These are phyloP conservation scores for Astragalus glycyphyllos DNA, from an alignment of 306 rosid species.

Conservation along the genomic window DNA sequence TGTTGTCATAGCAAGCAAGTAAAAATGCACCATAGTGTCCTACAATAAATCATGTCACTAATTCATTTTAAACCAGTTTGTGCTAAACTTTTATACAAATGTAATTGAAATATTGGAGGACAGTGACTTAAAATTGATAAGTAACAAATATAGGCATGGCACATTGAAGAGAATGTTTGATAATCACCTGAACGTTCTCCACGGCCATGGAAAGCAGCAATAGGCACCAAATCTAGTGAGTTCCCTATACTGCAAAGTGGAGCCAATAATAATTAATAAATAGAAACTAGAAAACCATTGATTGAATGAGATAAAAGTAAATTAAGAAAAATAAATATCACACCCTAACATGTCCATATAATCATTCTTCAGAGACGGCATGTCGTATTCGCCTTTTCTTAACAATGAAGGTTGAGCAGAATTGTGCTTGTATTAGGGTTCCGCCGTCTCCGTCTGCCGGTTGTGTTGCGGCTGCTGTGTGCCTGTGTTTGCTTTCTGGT, in stretches of 20 bases:
- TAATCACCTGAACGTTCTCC: slow-evolving; percentile 91
- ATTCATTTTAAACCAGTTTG: slow-evolving; percentile 33
- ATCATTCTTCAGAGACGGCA: slow-evolving; percentile 72
- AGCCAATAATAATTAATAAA: slow-evolving; percentile 21
- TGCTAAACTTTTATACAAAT: slow-evolving; percentile 9
- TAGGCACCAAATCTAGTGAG: slow-evolving; percentile 94
- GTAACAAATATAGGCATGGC: slow-evolving; percentile 13
- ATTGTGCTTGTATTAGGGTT: too few relatives aligned
- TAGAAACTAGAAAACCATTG: slow-evolving; percentile 33
- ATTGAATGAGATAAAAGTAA: slow-evolving; percentile 2
- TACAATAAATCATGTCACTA: slow-evolving; percentile 49
- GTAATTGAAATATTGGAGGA: neutral
- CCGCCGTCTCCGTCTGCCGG: too few relatives aligned
- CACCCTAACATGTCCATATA: slow-evolving; percentile 73
- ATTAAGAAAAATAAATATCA: slow-evolving; percentile 25
- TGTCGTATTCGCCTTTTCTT: too few relatives aligned
- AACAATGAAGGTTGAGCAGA: too few relatives aligned
- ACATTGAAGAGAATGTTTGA: slow-evolving; percentile 22
- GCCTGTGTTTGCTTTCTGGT: too few relatives aligned
- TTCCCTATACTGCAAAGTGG: slow-evolving; percentile 79
- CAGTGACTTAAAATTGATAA: slow-evolving; percentile 7
- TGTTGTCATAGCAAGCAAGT: slow-evolving; percentile 86
- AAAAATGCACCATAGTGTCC: slow-evolving; percentile 94
- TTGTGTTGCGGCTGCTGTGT: too few relatives aligned
- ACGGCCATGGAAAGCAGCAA: slow-evolving; percentile 95